These are phyloP conservation scores for Lodderomyces margitis DNA, from an alignment of 1,139 yeast species.

Conservation along the genomic window DNA sequence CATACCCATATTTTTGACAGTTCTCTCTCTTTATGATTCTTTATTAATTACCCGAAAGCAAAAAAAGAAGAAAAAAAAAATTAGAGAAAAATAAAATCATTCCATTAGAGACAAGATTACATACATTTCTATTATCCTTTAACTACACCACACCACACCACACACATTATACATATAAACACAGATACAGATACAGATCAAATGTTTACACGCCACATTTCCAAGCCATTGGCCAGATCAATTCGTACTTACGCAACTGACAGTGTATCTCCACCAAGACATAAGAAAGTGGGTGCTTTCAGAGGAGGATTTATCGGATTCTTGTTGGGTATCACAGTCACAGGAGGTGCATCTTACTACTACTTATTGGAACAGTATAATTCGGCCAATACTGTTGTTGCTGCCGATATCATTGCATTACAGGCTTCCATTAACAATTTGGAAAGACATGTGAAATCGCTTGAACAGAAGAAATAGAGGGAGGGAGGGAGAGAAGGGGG, in stretches of 20 bases:
- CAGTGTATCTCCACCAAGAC: slow-evolving; percentile 21
- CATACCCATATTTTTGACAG: too few species aligned
- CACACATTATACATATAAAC: not conserved
- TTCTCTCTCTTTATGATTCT: too few species aligned
- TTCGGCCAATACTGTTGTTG: slow-evolving; percentile 65
- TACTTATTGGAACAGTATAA: slow-evolving; percentile 78
- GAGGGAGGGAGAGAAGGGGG: not conserved
- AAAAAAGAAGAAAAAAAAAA: slow-evolving; percentile 3
- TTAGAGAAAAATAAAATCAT: slow-evolving; percentile 16
- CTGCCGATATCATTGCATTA: slow-evolving; percentile 71
- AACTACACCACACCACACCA: not conserved
- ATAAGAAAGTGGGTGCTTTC: slow-evolving; percentile 53
- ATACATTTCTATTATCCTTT: too few species aligned
- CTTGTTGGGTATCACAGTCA: slow-evolving; percentile 68
- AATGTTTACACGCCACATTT: slow-evolving; percentile 22
- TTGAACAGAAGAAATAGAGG: slow-evolving; percentile 42
- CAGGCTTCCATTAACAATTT: slow-evolving; percentile 65
- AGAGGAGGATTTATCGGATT: slow-evolving; percentile 76
- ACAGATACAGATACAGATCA: too few species aligned
- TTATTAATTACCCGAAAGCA: not conserved
- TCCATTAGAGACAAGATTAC: too few species aligned
- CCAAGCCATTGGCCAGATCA: slow-evolving; percentile 13
- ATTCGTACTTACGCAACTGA: slow-evolving; percentile 25
- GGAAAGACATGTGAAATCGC: slow-evolving; percentile 60
- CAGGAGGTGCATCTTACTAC: slow-evolving; percentile 76